Percentiles rank a stretch among this genome's conserved stretches.
These are phyloP conservation scores for Alternaria postmessia DNA, from an alignment of 2,329 filamentous ascomycete genomes.

Conservation along the genomic window DNA sequence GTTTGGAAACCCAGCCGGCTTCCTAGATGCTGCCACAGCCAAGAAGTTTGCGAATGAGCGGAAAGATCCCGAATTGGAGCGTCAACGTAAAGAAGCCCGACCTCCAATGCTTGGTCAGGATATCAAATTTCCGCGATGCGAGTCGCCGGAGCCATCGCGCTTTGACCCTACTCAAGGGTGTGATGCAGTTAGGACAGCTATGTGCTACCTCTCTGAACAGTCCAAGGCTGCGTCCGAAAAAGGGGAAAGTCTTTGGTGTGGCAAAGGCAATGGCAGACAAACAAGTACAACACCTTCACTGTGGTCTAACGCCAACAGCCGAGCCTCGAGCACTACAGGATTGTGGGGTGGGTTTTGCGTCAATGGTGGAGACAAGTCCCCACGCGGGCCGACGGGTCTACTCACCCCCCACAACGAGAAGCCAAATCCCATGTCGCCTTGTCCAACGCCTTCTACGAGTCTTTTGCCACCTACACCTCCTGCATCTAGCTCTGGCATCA, in stretches of 20 bases:
- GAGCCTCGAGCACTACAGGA: slow-evolving; percentile 66
- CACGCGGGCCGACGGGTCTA: slow-evolving; percentile 57
- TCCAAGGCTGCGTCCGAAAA: slow-evolving; percentile 52
- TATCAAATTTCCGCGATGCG: slow-evolving; percentile 80
- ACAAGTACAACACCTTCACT: slow-evolving; percentile 45
- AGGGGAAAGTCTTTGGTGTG: slow-evolving; percentile 69
- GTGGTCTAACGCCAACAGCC: slow-evolving; percentile 47
- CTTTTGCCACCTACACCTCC: slow-evolving; percentile 50
- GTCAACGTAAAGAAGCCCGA: slow-evolving; percentile 66
- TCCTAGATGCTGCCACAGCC: slow-evolving; percentile 33
- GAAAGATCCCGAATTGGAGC: slow-evolving; percentile 56
- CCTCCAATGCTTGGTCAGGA: slow-evolving; percentile 91
- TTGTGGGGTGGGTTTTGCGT: slow-evolving; percentile 80
- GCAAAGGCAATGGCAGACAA: slow-evolving; percentile 39
- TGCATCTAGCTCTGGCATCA: slow-evolving; percentile 34
- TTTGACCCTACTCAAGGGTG: slow-evolving; percentile 77
- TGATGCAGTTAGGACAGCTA: slow-evolving; percentile 58
- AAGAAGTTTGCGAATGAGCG: slow-evolving; percentile 41
- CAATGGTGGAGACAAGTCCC: slow-evolving; percentile 50
- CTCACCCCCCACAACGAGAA: slow-evolving; percentile 57
- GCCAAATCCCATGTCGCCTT: slow-evolving; percentile 54
- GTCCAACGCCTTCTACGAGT: slow-evolving; percentile 45
- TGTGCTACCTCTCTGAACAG: slow-evolving; percentile 61
- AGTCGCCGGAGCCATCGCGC: slow-evolving; percentile 83
- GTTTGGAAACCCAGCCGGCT: slow-evolving; percentile 52